phyloP scores from a whole-genome alignment of 2,329 filamentous ascomycete genomes.

The Bipolaris cookei region DNA sequence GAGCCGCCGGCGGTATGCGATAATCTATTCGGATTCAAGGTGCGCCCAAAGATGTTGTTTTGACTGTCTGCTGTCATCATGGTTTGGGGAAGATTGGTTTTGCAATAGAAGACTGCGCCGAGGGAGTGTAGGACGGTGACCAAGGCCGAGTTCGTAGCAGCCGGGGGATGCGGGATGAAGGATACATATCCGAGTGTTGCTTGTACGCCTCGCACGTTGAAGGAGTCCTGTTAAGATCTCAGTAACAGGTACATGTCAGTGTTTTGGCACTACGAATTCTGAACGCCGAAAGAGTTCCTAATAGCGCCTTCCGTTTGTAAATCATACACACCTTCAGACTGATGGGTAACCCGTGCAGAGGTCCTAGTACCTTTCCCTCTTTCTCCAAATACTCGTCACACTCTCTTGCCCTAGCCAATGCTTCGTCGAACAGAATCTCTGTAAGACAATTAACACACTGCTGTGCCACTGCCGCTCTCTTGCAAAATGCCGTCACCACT shows the following conservation, averaged over 20 bases:
- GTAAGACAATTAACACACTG: conserved; percentile 60
- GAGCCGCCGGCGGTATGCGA: conserved; percentile 67
- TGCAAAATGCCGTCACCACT: conserved; percentile 61
- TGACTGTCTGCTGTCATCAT: conserved; percentile 60
- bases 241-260: not conserved
- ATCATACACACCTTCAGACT: conserved; percentile 55
- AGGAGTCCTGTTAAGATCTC: conserved; percentile 57
- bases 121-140: conserved; percentile 47
- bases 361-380: conserved; percentile 55
- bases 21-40: conserved; percentile 68
- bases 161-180: conserved; percentile 43
- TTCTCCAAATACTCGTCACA: conserved; percentile 48
- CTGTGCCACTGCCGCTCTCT: conserved; percentile 62
- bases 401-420: conserved; percentile 46
- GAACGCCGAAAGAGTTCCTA: not conserved
- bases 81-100: conserved; percentile 61
- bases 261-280: not conserved
- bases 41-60: conserved; percentile 68
- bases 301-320: not conserved
- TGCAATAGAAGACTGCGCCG: conserved; percentile 60
- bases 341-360: conserved; percentile 62
- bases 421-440: conserved; percentile 54
- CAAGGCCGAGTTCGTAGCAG: conserved; percentile 43
- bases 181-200: conserved; percentile 65
- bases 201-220: conserved; percentile 64